phyloP scores from a whole-genome alignment of 306 rosid genomes.

The Cicer judaicum region DNA sequence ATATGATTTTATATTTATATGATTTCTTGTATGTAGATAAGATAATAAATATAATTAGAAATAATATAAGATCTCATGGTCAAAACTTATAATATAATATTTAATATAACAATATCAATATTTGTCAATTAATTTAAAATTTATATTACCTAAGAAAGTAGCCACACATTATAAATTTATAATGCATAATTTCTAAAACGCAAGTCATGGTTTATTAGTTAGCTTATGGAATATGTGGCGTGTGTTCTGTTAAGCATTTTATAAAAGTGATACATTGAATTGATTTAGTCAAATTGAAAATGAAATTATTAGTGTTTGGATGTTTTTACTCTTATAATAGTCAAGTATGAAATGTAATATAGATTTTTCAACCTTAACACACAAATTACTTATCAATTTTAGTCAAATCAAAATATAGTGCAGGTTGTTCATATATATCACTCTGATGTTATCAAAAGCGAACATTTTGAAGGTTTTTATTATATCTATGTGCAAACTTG shows the following conservation, averaged over 20 bases:
- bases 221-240: not conserved
- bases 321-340: not conserved
- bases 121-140: no score
- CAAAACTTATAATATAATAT: fast-evolving
- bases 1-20: no score
- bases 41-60: no score
- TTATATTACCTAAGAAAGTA: not conserved
- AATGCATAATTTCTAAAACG: not conserved
- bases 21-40: no score
- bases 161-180: slow-evolving; percentile 25
- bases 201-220: not conserved
- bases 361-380: not conserved
- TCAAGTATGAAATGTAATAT: not conserved
- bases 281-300: not conserved
- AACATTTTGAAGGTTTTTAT: no score
- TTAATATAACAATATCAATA: no score
- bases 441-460: no score
- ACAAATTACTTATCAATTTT: not conserved
- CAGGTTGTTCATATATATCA: not conserved
- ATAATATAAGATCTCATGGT: no score
- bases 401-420: not conserved
- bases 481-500: no score
- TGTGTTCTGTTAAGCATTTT: not conserved
- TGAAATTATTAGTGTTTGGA: not conserved
- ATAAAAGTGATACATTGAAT: not conserved